Conservation (phyloP, 495 filamentous ascomycete genomes). For the Parachaetomium inaequale region DNA sequence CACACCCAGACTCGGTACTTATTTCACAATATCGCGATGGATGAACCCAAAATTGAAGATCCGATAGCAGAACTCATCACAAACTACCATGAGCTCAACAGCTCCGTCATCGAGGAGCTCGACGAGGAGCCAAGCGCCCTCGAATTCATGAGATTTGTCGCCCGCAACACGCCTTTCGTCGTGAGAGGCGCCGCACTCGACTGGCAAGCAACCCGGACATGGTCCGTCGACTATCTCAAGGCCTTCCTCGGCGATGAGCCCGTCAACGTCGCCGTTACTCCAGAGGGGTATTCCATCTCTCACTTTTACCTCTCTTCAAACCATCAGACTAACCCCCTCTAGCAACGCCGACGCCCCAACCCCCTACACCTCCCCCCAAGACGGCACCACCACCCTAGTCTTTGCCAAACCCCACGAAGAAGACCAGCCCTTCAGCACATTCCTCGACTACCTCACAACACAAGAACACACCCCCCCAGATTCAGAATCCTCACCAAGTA, state of each 20-base stretch:
- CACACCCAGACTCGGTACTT: background rate
- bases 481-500: slow-evolving; percentile 31
- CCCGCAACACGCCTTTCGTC: slow-evolving; percentile 65
- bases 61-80: slow-evolving; percentile 54
- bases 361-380: slow-evolving; percentile 17
- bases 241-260: slow-evolving; percentile 45
- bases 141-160: slow-evolving; percentile 69
- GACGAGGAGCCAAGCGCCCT: slow-evolving; percentile 61
- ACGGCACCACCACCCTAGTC: slow-evolving; percentile 38
- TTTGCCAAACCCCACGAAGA: slow-evolving; percentile 58
- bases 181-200: slow-evolving; percentile 52
- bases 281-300: slow-evolving; percentile 49
- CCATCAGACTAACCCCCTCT: background rate
- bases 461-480: background rate
- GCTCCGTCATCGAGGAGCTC: slow-evolving; percentile 51
- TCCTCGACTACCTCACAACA: slow-evolving; percentile 44
- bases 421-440: slow-evolving; percentile 45
- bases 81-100: slow-evolving; percentile 67
- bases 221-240: slow-evolving; percentile 56
- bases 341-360: slow-evolving; percentile 63
- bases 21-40: slow-evolving; percentile 12
- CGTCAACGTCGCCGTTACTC: slow-evolving; percentile 70
- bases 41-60: slow-evolving; percentile 20
- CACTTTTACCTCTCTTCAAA: background rate
- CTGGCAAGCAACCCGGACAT: slow-evolving; percentile 58